These are phyloP conservation scores for Fomitopsis pulvina DNA, from an alignment of 768 basidiomycete genomes.

Conservation along the genomic window DNA sequence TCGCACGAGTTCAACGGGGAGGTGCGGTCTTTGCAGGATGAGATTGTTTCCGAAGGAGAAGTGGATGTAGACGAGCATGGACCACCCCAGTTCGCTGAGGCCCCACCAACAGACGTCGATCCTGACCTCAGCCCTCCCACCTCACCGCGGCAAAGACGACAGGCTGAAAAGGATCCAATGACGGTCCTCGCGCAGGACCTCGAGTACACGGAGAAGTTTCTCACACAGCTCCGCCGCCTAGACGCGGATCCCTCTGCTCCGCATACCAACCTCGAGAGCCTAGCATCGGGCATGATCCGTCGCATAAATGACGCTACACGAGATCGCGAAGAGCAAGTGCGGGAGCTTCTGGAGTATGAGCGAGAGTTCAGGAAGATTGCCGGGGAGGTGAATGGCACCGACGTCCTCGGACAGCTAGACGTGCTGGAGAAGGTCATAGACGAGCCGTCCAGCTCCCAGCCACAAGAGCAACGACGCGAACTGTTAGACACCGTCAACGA, in stretches of 20 bases:
- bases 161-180: conserved; percentile 55
- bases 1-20: conserved; percentile 26
- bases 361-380: conserved; percentile 74
- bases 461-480: conserved; percentile 8
- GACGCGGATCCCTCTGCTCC: conserved; percentile 43
- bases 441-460: conserved; percentile 25
- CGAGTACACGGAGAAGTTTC: conserved; percentile 71
- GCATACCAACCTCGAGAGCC: conserved; percentile 45
- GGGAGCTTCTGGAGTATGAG: conserved; percentile 71
- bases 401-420: conserved; percentile 65
- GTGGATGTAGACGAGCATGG: not conserved
- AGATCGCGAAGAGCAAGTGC: conserved; percentile 76
- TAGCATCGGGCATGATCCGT: conserved; percentile 73
- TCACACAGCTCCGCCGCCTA: conserved; percentile 61
- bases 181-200: conserved; percentile 67
- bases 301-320: conserved; percentile 68
- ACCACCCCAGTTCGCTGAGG: conserved; percentile 21
- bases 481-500: conserved; percentile 25
- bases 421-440: conserved; percentile 49
- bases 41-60: conserved; percentile 17
- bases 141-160: conserved; percentile 19
- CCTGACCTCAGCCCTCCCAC: conserved; percentile 35
- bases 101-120: conserved; percentile 32
- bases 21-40: conserved; percentile 18
- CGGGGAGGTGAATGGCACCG: conserved; percentile 70